phyloP scores from a whole-genome alignment of 768 basidiomycete species.

The Tremella yokohamensis region DNA sequence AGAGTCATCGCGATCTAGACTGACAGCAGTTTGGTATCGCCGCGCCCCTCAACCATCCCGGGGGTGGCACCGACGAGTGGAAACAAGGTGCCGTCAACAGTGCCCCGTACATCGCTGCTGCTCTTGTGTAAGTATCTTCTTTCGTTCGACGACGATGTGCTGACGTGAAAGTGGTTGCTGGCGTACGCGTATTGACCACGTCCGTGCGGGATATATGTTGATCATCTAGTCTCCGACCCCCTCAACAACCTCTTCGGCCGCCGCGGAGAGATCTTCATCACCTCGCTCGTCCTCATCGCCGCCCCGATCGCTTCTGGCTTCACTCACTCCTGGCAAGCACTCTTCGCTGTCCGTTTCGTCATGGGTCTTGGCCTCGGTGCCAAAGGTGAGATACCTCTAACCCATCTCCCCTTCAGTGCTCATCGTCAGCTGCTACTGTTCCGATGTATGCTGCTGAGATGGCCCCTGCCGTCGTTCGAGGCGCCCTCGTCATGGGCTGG shows the following conservation, averaged over 20 bases:
- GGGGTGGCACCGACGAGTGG: constrained; percentile 47
- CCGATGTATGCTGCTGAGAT: constrained; percentile 50
- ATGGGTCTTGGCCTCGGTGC: constrained; percentile 40
- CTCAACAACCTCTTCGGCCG: constrained; percentile 62
- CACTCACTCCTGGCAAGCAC: constrained; percentile 29
- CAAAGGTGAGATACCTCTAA: constrained; percentile 44
- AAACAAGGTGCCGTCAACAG: constrained; percentile 37
- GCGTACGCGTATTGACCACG: constrained; percentile 56
- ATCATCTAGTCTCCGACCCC: constrained; percentile 57
- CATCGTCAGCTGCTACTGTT: constrained; percentile 3
- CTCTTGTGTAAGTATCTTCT: constrained; percentile 13
- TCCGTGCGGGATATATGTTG: constrained; percentile 56
- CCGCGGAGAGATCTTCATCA: constrained; percentile 59
- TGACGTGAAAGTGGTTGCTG: constrained; percentile 8
- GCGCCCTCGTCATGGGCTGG: constrained; percentile 91
- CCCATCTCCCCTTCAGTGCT: constrained; percentile 25
- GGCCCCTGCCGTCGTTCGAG: constrained; percentile 74
- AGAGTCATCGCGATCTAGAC: constrained; percentile 38
- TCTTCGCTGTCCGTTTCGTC: constrained; percentile 31
- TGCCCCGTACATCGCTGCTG: constrained; percentile 34
- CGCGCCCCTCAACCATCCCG: constrained; percentile 1
- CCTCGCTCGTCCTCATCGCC: constrained; percentile 54
- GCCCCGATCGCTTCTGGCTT: constrained; percentile 48
- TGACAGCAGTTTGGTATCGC: constrained; percentile 25
- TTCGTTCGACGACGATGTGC: constrained; percentile 12